Evolutionary conservation across 805 yeast genomes (phyloP), one percentile per base, ranked within the genome.

Genomic region (Candida endomychidarum): DNA sequence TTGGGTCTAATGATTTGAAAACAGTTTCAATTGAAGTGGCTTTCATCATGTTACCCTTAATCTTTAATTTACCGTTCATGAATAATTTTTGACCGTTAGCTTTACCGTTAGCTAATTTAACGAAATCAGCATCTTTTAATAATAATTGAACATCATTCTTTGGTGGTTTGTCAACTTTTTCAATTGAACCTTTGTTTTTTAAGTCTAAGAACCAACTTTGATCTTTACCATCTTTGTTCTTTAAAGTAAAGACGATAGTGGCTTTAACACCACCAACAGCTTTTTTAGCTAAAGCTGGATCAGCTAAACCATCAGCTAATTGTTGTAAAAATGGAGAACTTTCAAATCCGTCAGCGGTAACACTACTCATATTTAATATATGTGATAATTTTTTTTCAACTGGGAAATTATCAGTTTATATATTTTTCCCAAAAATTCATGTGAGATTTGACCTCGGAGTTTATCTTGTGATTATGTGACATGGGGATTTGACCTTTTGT

Each of bases 11-110:
- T 21, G 62, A 47, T 71, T 80, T 81, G 65, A 85, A 74, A 36
- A 85, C 77, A 35, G 74, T 67, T 63, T 84, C 91, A 45, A 85
- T 77, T 44, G 78, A 77, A 32, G 90, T 78, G 40, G 95, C 95
- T 74, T 87, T 87, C 90, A 84, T 84, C 68, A 87, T 83, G 69
- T 88, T 86, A 50, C 96, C 96, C 72, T 82, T 85, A 49, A 87
- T 81, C 74, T 86, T 86, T 63, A 87, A 77, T 64, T 83, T 83
- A 29, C 96, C 96, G 53, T 76, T 68, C 84, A 87, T 78, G 63
- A 86, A 87, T 56, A 87, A 75, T 67, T 80, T 82, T 65, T 87
- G 95, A 34, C 95, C 87, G 61, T 82, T 83, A 48, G 88, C 80
- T 72, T 86, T 84, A 47, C 95, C 95, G 46, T 71, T 67, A 39